Evolutionary conservation across 164 flowering plant species (phyloP).

Genomic region (Chloranthus sessilifolius): DNA sequence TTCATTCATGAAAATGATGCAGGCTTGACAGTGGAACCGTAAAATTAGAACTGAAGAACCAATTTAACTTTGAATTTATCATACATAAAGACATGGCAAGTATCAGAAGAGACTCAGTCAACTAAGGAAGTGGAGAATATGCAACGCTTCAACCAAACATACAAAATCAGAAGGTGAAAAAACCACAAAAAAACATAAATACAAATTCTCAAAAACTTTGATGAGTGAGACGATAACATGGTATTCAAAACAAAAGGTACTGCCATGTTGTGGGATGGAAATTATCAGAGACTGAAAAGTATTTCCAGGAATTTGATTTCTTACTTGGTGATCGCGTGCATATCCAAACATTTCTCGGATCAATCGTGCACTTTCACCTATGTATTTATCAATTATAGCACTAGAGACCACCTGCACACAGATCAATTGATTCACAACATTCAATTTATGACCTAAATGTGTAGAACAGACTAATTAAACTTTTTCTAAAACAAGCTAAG

Average conservation of each 20-base stretch:
- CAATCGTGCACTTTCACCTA: conserved; percentile 92
- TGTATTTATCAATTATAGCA: conserved; percentile 91
- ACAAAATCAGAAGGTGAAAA: too few relatives aligned
- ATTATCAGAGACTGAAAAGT: too few relatives aligned
- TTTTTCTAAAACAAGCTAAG: neutral
- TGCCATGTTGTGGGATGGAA: too few relatives aligned
- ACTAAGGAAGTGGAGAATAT: neutral
- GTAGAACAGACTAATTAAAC: neutral
- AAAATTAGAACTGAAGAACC: conserved; percentile 4
- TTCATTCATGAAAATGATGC: conserved; percentile 98
- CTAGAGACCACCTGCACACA: conserved; percentile 81
- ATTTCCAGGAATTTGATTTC: conserved; percentile 7
- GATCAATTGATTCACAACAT: conserved; percentile 3
- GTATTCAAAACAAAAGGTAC: too few relatives aligned
- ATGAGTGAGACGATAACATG: too few relatives aligned
- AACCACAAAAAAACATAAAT: too few relatives aligned
- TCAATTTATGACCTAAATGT: too few relatives aligned
- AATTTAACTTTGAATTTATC: too few relatives aligned
- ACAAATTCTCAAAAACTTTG: too few relatives aligned
- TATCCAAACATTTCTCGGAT: conserved; percentile 94
- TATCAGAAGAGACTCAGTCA: too few relatives aligned
- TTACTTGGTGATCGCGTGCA: conserved; percentile 97
- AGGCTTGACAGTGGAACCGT: conserved; percentile 50
- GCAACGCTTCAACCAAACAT: neutral
- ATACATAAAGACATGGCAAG: too few relatives aligned